Conservation (phyloP, 2,329 filamentous ascomycete genomes). For the Dendryphion nanum region DNA sequence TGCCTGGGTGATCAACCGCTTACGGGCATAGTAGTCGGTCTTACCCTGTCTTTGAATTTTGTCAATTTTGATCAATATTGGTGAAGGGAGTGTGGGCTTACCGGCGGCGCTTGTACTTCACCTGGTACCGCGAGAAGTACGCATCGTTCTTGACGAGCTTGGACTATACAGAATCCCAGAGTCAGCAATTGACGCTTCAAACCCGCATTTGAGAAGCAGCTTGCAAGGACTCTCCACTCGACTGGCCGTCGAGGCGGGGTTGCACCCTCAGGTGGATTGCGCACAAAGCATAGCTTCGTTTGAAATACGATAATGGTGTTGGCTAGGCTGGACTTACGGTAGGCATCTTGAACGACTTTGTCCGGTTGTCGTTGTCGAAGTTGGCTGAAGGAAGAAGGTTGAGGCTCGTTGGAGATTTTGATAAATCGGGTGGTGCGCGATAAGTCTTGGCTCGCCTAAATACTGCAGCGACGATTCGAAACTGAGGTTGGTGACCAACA, state of each 20-base stretch:
- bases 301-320: conserved; percentile 5
- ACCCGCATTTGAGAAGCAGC: conserved; percentile 78
- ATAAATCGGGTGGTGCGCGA: conserved; percentile 14
- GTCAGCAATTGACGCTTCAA: conserved; percentile 99
- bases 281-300: conserved; percentile 5
- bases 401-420: conserved; percentile 10
- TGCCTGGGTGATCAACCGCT: conserved; percentile 99
- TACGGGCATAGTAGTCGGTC: conserved; percentile 99
- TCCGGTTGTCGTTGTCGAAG: conserved; percentile 21
- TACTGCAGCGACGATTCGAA: too few relatives aligned
- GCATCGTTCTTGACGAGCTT: conserved; percentile 97
- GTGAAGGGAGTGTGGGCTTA: conserved; percentile 51
- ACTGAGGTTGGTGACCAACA: too few relatives aligned
- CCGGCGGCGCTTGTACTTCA: conserved; percentile 29
- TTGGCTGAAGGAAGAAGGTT: conserved; percentile 23
- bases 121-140: conserved; percentile 70
- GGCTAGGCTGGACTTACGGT: conserved; percentile 44
- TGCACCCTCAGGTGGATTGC: conserved; percentile 8
- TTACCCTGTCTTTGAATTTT: conserved; percentile 93
- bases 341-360: conserved; percentile 43
- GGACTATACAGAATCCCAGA: conserved; percentile 71
- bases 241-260: conserved; percentile 28
- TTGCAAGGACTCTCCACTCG: conserved; percentile 58
- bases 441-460: conserved; percentile 9
- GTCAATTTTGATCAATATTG: conserved; percentile 54